phyloP scores from a whole-genome alignment of 139 green algal species.

The Closterium sp. region DNA sequence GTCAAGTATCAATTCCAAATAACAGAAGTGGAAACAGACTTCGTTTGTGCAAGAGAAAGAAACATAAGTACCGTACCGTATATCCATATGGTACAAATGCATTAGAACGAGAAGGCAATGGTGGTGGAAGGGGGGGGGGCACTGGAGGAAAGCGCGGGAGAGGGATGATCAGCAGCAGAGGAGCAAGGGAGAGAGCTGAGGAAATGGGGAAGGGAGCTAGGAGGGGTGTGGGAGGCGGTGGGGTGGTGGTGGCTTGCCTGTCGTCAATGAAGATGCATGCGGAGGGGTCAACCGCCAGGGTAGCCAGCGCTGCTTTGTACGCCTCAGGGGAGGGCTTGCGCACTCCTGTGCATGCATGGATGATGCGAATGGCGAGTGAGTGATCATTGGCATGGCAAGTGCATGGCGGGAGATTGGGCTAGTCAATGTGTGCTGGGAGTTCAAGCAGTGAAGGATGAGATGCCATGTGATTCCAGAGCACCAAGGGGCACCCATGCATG shows the following conservation, averaged over 20 bases:
- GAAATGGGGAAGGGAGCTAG: neutral
- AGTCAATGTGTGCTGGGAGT: neutral
- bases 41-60: no score
- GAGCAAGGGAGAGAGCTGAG: neutral
- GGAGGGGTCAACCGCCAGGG: slow-evolving; percentile 3
- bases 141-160: no score
- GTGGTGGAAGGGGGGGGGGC: neutral
- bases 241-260: slow-evolving; percentile 9
- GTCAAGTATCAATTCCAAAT: no score
- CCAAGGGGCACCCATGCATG: neutral
- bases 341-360: slow-evolving; percentile 13
- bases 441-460: neutral
- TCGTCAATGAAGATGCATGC: slow-evolving; percentile 48
- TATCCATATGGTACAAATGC: neutral
- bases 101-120: neutral
- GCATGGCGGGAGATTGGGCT: no score
- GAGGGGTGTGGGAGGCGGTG: no score
- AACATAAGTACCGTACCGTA: no score
- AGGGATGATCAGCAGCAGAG: no score
- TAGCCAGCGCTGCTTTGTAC: slow-evolving; percentile 4
- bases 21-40: no score
- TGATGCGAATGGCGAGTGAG: neutral
- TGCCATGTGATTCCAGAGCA: neutral
- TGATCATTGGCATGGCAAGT: neutral
- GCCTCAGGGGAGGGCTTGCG: slow-evolving; percentile 21